phyloP scores from a whole-genome alignment of 2,329 filamentous ascomycete genomes.

The Rutstroemia sp. region DNA sequence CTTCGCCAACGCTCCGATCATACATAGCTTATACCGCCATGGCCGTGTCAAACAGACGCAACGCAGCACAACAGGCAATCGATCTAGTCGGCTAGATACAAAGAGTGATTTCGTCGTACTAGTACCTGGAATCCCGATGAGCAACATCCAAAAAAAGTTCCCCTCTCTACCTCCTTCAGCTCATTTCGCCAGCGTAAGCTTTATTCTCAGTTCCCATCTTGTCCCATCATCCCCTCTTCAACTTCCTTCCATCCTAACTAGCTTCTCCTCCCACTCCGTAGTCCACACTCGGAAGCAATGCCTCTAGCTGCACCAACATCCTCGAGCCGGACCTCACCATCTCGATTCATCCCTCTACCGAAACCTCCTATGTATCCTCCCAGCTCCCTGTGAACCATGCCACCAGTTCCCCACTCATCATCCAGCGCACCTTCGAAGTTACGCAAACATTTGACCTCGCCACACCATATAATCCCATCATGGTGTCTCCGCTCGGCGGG shows the following conservation, averaged over 20 bases:
- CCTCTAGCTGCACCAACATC: not conserved
- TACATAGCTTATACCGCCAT: slow-evolving; percentile 19
- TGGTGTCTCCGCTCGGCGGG: not conserved
- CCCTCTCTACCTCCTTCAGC: not conserved
- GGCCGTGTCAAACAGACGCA: not conserved
- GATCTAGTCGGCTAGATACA: not conserved
- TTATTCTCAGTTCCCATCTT: too few relatives aligned
- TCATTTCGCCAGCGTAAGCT: not conserved
- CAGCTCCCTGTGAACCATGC: not conserved
- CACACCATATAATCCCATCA: not conserved
- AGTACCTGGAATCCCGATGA: not conserved
- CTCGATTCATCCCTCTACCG: too few relatives aligned
- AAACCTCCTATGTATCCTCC: too few relatives aligned
- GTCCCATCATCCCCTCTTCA: not conserved
- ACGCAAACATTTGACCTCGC: not conserved
- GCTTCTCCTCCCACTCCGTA: too few relatives aligned
- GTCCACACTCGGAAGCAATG: not conserved
- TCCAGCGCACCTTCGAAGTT: not conserved
- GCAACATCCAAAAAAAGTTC: not conserved
- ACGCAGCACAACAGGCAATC: not conserved
- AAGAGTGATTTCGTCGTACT: not conserved
- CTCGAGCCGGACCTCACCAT: not conserved
- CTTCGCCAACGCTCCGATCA: slow-evolving; percentile 20
- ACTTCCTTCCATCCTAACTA: not conserved
- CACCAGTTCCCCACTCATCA: too few relatives aligned